Evolutionary conservation across 2,329 filamentous ascomycete species (phyloP), one percentile per base, ranked within the genome.

Genomic region (Aspergillus latus): DNA sequence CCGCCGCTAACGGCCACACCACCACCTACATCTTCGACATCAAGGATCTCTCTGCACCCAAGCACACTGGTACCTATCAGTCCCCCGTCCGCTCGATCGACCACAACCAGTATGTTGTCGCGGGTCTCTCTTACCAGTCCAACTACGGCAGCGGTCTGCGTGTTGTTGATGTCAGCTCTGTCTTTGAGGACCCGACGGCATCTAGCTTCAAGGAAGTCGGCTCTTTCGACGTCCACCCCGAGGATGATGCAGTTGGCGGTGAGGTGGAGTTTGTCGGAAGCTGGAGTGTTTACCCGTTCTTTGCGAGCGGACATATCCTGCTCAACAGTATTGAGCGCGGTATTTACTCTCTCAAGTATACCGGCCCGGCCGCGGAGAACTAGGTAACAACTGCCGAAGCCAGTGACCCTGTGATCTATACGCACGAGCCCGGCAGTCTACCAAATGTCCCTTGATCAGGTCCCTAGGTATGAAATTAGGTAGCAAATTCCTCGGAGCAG

Each of bases 21-120:
- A 63, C 61, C n/a, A 63, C 61, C 4, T 63, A 63, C 37, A 57
- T 63, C 28, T 63, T 63, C 49, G 59, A 63, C 50, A 57, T 63
- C 26, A 54, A 40, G 15, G 45, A 60, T 28, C 61, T 60, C 2
- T 46, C 59, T 0, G 45, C 44, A 10, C 61, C 61, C 40, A 58
- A 57, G 42, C 57, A 63, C 52, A 60, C 61, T 8, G 61, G 61
- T 2, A 48, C 40, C 5, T 63, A 63, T 55, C 59, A 63, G 57
- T 61, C 59, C 1, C 61, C 61, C 9, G 61, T 60, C 30, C 49
- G 52, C 13, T 59, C 59, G 6, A 63, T 63, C 53, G 61, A 63
- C 30, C 61, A 63, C 49, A 63, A 63, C 52, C 61, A 63, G 50
- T 61, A 63, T 37, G 61, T 63, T n/a, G 11, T 63, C 21, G 51